Evolutionary conservation across 768 basidiomycete genomes (phyloP), one percentile per base, ranked within the genome.

Genomic region (Grammothele lineata): DNA sequence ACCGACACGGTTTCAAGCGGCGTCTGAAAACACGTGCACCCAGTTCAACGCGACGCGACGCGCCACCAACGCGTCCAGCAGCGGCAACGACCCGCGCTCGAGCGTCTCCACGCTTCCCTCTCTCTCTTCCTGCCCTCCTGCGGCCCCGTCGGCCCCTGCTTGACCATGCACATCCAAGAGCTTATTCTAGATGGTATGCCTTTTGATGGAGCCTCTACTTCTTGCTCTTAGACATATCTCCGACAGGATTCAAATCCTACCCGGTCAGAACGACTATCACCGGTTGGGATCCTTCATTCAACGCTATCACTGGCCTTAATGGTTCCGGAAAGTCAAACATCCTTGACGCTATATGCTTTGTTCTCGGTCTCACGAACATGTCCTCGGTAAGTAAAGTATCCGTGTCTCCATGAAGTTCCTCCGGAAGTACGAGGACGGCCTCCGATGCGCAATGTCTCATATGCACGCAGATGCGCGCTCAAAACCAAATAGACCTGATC

Each of bases 251-350:
- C 77, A 98, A 99, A 65, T 95, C 92, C 2, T 97, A 98, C 64
- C 94, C 95, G 9, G 92, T 94, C 23, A 80, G 95, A 40, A 97
- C 96, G 0, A 88, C 89, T 58, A 95, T 99, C 51, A 85, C 86
- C 0, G 95, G 94, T 51, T 99, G 96, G 92, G 95, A 98, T 63
- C 70, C 90, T 5, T 95, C 92, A 4, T 99, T 99, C 78, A 98
- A 98, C 64, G 96, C 96, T 4, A 98, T 99, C 68, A 96, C 92
- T 4, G 94, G 94, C 37, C 78, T 91, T 56, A 92, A 92, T 71
- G 92, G 92, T 2, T 95, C 92, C 0, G 95, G 95, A 57, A 98
- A 99, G 73, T 96, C 93, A 49, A 99, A 99, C 71, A 98, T 99
- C 59, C 81, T 99, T 53, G 96, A 99, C 72, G 94, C 96, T 49